Evolutionary conservation across 495 filamentous ascomycete genomes (phyloP), one percentile per base, ranked within the genome.

Genomic region (Aspergillus olivimuriae): DNA sequence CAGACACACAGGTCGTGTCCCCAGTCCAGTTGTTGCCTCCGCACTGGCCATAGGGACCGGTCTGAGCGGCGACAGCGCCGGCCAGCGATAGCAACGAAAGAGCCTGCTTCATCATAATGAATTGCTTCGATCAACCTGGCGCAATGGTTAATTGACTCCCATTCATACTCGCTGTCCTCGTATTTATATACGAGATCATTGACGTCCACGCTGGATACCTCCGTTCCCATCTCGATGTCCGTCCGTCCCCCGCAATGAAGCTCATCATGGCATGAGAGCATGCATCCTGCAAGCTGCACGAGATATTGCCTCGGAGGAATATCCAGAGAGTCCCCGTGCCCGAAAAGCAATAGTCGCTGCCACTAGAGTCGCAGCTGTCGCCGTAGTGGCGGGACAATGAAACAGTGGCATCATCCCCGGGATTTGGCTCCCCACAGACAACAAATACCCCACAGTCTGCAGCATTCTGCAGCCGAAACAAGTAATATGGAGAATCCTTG

Each of bases 11-110:
- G 9, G 39, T 48, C 7, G 56, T 61, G 18, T 48, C 26, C 0
- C 60, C 62, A 9, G 51, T 53, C 35, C 53, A 61, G 31, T 53
- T 46, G 6, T 32, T 51, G 31, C 65, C 63, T 23, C 65, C 65
- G 35, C 64, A 65, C 43, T 69, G 62, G 21, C 61, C 57, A 11
- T 62, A 67, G 12, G 57, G 54, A 8, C 52, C 52, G 30, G 50
- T 51, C 35, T 60, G 54, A 2, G 56, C 57, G 17, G 53, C 44
- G 23, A 43, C 58, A 34, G 59, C 40, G n/a, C 54, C 42, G 16
- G 46, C 34, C 8, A 64, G 37, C 19, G 48, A 43, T 8, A 62
- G 24, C 9, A 51, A 38, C 26, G 45, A 30, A 17, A 47, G 20
- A 2, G 31, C 31, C 14, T 41, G 12, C 11, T 4, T 2, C 20